Conservation (phyloP, 2,329 filamentous ascomycete genomes). For the Pseudovirgaria hyperparasitica region DNA sequence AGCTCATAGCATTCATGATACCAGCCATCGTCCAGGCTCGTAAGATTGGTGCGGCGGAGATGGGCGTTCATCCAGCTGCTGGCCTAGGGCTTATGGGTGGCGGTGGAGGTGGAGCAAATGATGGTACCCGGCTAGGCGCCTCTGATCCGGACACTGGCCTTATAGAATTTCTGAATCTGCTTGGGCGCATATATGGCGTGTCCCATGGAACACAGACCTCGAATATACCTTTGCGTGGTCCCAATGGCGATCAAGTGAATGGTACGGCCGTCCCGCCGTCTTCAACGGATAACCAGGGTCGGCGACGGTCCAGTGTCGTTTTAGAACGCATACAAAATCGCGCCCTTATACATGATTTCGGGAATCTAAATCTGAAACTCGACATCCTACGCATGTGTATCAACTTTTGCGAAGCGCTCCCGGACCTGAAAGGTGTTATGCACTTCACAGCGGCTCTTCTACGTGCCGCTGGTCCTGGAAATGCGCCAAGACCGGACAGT, state of each 20-base stretch:
- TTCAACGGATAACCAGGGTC: slow-evolving; percentile 5
- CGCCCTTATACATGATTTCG: slow-evolving; percentile 45
- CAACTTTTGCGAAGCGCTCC: slow-evolving; percentile 84
- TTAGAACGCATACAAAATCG: slow-evolving; percentile 46
- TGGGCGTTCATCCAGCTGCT: slow-evolving; percentile 87
- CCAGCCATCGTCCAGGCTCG: slow-evolving; percentile 79
- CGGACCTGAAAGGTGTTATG: slow-evolving; percentile 83
- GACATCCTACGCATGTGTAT: slow-evolving; percentile 83
- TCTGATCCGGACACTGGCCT: slow-evolving; percentile 27
- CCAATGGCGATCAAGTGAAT: not conserved
- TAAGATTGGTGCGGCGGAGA: slow-evolving; percentile 87
- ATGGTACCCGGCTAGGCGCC: slow-evolving; percentile 50
- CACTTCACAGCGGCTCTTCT: slow-evolving; percentile 76
- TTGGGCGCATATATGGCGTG: slow-evolving; percentile 31
- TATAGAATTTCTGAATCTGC: slow-evolving; percentile 25
- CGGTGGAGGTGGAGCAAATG: slow-evolving; percentile 49
- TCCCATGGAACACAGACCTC: slow-evolving; percentile 17
- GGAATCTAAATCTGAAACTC: slow-evolving; percentile 67
- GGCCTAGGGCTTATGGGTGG: slow-evolving; percentile 55
- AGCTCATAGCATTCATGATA: slow-evolving; percentile 72
- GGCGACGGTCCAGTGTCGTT: slow-evolving; percentile 34
- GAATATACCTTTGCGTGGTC: slow-evolving; percentile 4
- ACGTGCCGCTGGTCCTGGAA: slow-evolving; percentile 66
- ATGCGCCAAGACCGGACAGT: slow-evolving; percentile 55
- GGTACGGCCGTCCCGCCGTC: not conserved